A percentile compares a stretch with the other conserved stretches of the same genome.
Conservation (phyloP, 2,329 filamentous ascomycete genomes). For the Alternaria ventricosa region DNA sequence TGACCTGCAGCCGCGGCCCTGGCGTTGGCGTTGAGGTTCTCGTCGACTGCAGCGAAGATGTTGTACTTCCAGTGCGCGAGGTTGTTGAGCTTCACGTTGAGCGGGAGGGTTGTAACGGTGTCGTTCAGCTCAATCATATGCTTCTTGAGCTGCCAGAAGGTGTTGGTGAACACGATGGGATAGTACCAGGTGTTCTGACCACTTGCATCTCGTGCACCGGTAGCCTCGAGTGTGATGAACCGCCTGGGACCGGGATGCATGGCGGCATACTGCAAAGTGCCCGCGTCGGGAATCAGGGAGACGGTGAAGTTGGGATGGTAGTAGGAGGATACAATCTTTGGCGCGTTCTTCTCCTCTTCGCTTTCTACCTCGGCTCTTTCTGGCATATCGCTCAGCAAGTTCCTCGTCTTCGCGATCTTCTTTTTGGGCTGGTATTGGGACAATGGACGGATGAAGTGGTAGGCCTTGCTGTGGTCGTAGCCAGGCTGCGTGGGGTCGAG, state of each 20-base stretch:
- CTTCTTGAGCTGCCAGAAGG: slow-evolving; percentile 92
- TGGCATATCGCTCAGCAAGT: slow-evolving; percentile 68
- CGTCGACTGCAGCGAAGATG: slow-evolving; percentile 82
- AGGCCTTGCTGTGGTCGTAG: slow-evolving; percentile 78
- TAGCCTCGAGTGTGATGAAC: slow-evolving; percentile 79
- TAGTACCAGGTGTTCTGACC: slow-evolving; percentile 94
- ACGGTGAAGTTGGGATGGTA: slow-evolving; percentile 96
- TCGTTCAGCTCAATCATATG: slow-evolving; percentile 94
- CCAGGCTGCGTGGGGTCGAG: slow-evolving; percentile 75
- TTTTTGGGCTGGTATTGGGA: slow-evolving; percentile 93
- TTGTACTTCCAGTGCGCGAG: slow-evolving; percentile 88
- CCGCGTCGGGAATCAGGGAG: slow-evolving; percentile 82
- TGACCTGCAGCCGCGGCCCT: slow-evolving; percentile 76
- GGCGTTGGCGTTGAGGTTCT: slow-evolving; percentile 83
- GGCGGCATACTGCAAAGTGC: slow-evolving; percentile 69
- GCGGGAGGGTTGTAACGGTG: slow-evolving; percentile 79
- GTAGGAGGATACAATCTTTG: slow-evolving; percentile 79
- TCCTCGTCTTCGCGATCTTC: slow-evolving; percentile 85
- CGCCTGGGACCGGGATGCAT: slow-evolving; percentile 77
- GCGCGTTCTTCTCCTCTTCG: slow-evolving; percentile 59
- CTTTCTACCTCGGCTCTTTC: slow-evolving; percentile 58
- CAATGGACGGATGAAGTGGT: slow-evolving; percentile 82
- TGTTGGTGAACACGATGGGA: slow-evolving; percentile 90
- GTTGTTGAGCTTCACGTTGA: slow-evolving; percentile 85
- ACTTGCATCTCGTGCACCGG: slow-evolving; percentile 78